These are phyloP conservation scores for Daldinia childiae DNA, from an alignment of 495 filamentous ascomycete species.

Conservation along the genomic window DNA sequence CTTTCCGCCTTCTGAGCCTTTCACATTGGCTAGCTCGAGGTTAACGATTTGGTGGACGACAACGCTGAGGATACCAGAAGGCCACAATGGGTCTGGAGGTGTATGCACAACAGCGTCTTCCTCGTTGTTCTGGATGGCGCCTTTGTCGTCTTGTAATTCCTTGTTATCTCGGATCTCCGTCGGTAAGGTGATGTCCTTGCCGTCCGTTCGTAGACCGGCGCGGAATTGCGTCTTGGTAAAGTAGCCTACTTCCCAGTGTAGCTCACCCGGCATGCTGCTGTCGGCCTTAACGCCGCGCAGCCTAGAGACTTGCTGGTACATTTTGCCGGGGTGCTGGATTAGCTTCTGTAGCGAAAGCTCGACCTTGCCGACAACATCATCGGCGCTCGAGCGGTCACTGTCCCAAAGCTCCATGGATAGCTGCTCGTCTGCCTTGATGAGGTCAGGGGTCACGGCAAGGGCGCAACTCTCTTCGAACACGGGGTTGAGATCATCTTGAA, in stretches of 20 bases:
- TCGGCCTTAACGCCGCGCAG: slow-evolving; percentile 81
- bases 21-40: slow-evolving; percentile 83
- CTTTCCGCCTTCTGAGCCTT: slow-evolving; percentile 70
- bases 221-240: slow-evolving; percentile 90
- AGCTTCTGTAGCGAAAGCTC: slow-evolving; percentile 93
- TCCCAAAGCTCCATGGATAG: slow-evolving; percentile 96
- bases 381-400: slow-evolving; percentile 84
- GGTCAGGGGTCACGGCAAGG: slow-evolving; percentile 81
- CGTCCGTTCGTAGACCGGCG: slow-evolving; percentile 82
- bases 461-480: slow-evolving; percentile 93
- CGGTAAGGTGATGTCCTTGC: slow-evolving; percentile 80
- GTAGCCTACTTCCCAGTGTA: slow-evolving; percentile 96
- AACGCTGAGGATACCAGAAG: slow-evolving; percentile 82
- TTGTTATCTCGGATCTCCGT: slow-evolving; percentile 73
- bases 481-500: slow-evolving; percentile 92
- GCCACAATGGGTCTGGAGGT: slow-evolving; percentile 93
- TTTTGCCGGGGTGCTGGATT: slow-evolving; percentile 89
- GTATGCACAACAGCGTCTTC: slow-evolving; percentile 90
- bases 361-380: slow-evolving; percentile 94
- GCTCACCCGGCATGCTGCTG: slow-evolving; percentile 88
- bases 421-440: slow-evolving; percentile 92
- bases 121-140: slow-evolving; percentile 73
- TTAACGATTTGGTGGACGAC: slow-evolving; percentile 96
- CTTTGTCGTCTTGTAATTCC: slow-evolving; percentile 88
- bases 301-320: slow-evolving; percentile 91